phyloP scores from a whole-genome alignment of 768 basidiomycete genomes.

The Leccinum fibrillosum region DNA sequence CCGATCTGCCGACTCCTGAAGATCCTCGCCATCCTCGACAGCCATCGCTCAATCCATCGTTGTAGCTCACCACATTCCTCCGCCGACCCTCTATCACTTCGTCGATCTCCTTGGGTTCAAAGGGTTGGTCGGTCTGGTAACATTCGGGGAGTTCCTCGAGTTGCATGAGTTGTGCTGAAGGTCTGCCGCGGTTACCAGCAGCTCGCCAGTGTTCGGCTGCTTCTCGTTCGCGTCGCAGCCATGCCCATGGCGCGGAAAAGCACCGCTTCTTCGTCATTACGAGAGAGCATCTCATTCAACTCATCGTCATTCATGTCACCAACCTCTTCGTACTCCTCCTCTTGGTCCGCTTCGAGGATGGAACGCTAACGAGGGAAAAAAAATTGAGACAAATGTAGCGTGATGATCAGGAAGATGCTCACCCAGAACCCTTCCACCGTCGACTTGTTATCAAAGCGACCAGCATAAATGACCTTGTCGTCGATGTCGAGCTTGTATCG shows the following conservation, averaged over 20 bases:
- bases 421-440: constrained; percentile 93
- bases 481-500: constrained; percentile 97
- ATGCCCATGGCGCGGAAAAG: constrained; percentile 83
- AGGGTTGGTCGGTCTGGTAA: constrained; percentile 83
- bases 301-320: constrained; percentile 96
- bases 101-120: constrained; percentile 59
- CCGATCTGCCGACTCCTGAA: constrained; percentile 69
- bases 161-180: constrained; percentile 73
- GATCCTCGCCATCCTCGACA: constrained; percentile 77
- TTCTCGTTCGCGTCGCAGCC: constrained; percentile 63
- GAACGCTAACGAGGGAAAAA: constrained; percentile 56
- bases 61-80: constrained; percentile 85
- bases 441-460: constrained; percentile 98
- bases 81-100: constrained; percentile 66
- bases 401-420: constrained; percentile 21
- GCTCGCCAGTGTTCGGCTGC: constrained; percentile 64
- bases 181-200: constrained; percentile 71
- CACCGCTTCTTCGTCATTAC: constrained; percentile 71
- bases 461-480: constrained; percentile 98
- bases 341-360: constrained; percentile 85
- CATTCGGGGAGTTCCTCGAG: constrained; percentile 90
- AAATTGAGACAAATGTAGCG: neutral
- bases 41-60: constrained; percentile 89
- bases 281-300: constrained; percentile 87
- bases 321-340: constrained; percentile 85